Evolutionary conservation across 2,329 filamentous ascomycete species (phyloP), one percentile per base, ranked within the genome.

Genomic region (Penicillium sp.): DNA sequence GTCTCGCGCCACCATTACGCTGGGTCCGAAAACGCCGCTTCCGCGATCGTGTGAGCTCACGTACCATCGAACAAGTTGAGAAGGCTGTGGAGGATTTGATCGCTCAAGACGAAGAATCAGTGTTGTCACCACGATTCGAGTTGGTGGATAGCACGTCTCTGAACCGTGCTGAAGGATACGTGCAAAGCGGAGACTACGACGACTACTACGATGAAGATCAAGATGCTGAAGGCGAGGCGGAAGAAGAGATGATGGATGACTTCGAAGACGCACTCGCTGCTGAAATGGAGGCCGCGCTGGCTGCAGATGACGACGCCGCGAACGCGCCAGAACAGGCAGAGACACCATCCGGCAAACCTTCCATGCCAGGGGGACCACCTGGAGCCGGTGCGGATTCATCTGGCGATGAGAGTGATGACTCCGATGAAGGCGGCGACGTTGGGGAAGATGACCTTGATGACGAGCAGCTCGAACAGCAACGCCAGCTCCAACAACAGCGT

Each of bases 1-100:
- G 89, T 20, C 72, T 95, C 14, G 93, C 88, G 2, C 87, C 89
- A 4, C 89, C 89, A 1, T 87, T 94, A 82, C 85, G 87, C 59
- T 87, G 87, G 71, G 87, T 85, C 29, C 77, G 86, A 29, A 88
- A 87, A 62, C 80, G 87, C 18, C 79, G 89, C 20, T 94, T 94
- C 66, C 80, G 88, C 42, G 89, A 90, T 59, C 82, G 87, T 3
- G 79, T 91, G 37, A 87, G 83, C 45, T 83, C 89, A 41, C 83
- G 87, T 44, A 86, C 90, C 50, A 90, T 93, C 47, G 84, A 91
- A 60, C 84, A 87, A 52, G 87, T 91, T 34, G 88, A 94, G 58
- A 80, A 82, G 40, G 80, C 86, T 52, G 87, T 94, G 21, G 81
- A 88, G 48, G 77, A 83, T 30, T 70, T 94, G 21, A 73, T 94